Conservation (phyloP, 1,139 yeast genomes). For the Candida sp. region DNA sequence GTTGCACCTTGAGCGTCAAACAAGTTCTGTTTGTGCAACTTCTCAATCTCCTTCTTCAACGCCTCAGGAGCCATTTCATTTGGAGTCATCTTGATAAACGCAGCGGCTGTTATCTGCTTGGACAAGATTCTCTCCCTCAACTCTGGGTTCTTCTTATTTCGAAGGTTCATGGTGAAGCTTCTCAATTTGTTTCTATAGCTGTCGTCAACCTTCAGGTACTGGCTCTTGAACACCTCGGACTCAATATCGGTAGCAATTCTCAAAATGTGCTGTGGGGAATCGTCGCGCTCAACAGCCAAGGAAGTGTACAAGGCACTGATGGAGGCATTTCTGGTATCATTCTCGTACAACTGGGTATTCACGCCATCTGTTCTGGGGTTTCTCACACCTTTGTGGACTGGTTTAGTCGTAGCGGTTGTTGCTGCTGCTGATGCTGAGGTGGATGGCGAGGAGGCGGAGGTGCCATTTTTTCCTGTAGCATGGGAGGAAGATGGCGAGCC, state of each 20-base stretch:
- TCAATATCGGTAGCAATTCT: conserved; percentile 76
- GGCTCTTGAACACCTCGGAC: conserved; percentile 63
- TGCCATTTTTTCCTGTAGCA: conserved; percentile 4
- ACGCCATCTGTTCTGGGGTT: conserved; percentile 85
- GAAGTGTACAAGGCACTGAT: conserved; percentile 88
- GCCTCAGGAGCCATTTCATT: conserved; percentile 95
- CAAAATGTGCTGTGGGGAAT: conserved; percentile 56
- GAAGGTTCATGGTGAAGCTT: conserved; percentile 80
- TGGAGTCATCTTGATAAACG: conserved; percentile 81
- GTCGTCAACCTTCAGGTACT: conserved; percentile 58
- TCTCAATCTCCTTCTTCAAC: conserved; percentile 83
- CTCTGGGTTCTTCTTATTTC: conserved; percentile 90
- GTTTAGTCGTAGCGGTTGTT: neutral
- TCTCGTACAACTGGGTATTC: conserved; percentile 67
- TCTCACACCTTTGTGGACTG: conserved; percentile 54
- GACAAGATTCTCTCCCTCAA: conserved; percentile 70
- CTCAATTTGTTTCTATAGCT: conserved; percentile 81
- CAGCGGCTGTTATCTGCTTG: conserved; percentile 66
- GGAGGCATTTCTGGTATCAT: conserved; percentile 84
- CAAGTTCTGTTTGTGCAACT: conserved; percentile 84
- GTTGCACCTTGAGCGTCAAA: conserved; percentile 99
- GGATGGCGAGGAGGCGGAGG: conserved; percentile 5
- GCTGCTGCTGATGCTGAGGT: neutral
- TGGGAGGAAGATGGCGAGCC: neutral
- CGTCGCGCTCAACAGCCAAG: conserved; percentile 78